Evolutionary conservation across 768 basidiomycete species (phyloP).

Genomic region (Tylopilus subfusipes): DNA sequence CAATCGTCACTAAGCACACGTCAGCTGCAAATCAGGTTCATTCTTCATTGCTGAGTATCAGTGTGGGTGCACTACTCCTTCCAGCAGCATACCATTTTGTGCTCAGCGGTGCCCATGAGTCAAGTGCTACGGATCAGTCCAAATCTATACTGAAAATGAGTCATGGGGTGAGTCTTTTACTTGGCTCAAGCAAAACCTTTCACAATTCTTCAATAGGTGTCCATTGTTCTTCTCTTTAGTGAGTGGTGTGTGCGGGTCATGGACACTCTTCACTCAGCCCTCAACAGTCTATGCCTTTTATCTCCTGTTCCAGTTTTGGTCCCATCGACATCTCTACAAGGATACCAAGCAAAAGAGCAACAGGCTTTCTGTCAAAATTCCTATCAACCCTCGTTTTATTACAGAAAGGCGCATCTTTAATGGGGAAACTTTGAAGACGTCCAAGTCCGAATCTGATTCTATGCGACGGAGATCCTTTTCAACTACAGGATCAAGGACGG

Average conservation of each 20-base stretch:
- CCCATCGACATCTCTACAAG: constrained; percentile 51
- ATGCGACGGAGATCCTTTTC: constrained; percentile 16
- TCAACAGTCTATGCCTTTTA: constrained; percentile 48
- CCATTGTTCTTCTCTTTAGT: constrained; percentile 53
- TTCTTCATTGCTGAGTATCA: constrained; percentile 70
- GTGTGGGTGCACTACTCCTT: constrained; percentile 74
- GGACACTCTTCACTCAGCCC: not conserved
- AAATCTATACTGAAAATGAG: constrained; percentile 47
- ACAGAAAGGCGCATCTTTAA: constrained; percentile 26
- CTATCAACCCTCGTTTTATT: constrained; percentile 28
- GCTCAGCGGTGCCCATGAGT: constrained; percentile 24
- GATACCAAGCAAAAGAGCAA: constrained; percentile 46
- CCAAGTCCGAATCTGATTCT: constrained; percentile 21
- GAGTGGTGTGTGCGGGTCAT: constrained; percentile 17
- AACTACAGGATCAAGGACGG: constrained; percentile 9
- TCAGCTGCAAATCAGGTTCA: constrained; percentile 65
- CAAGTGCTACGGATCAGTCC: constrained; percentile 33
- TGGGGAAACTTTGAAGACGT: constrained; percentile 16
- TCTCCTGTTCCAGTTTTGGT: constrained; percentile 55
- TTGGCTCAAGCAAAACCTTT: not conserved
- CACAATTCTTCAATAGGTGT: constrained; percentile 33
- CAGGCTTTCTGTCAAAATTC: constrained; percentile 34
- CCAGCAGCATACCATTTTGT: constrained; percentile 78
- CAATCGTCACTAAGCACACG: constrained; percentile 1
- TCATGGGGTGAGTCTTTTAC: constrained; percentile 40